These are phyloP conservation scores for Hypoxylon sp. DNA, from an alignment of 2,329 filamentous ascomycete species.

Conservation along the genomic window DNA sequence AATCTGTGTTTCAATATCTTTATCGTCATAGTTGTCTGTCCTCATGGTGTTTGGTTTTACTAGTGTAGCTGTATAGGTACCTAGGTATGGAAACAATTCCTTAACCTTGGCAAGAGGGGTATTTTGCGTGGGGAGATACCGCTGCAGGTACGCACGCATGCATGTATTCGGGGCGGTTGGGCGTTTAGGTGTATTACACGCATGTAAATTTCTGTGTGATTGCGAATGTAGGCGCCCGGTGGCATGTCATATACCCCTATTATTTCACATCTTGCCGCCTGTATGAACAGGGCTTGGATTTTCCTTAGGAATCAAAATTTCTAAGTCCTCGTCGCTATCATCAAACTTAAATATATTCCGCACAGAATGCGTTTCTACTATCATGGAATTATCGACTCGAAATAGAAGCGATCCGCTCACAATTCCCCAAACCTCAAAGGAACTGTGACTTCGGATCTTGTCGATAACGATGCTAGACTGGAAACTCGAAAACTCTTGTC, in stretches of 20 bases:
- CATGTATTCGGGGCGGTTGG: not conserved
- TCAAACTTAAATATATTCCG: not conserved
- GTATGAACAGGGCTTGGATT: slow-evolving; percentile 1
- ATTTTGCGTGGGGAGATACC: not conserved
- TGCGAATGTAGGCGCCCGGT: slow-evolving; percentile 21
- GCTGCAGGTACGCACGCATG: not conserved
- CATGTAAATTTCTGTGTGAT: not conserved
- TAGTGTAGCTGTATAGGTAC: too few relatives aligned
- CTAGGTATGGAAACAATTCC: slow-evolving; percentile 30
- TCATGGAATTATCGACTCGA: slow-evolving; percentile 13
- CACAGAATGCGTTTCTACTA: not conserved
- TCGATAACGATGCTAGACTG: slow-evolving; percentile 6
- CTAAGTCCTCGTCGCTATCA: not conserved
- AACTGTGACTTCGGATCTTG: slow-evolving; percentile 20
- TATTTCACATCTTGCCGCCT: slow-evolving; percentile 29
- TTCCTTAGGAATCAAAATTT: not conserved
- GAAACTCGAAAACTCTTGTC: slow-evolving; percentile 21
- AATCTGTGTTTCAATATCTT: slow-evolving; percentile 41
- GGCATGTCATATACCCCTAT: slow-evolving; percentile 16
- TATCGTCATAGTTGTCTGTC: slow-evolving; percentile 7
- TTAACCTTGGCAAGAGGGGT: slow-evolving; percentile 1
- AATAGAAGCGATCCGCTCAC: slow-evolving; percentile 12
- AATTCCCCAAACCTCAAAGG: slow-evolving; percentile 11
- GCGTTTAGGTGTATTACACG: not conserved
- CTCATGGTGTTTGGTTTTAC: slow-evolving; percentile 1